Conservation (phyloP, 2,329 filamentous ascomycete genomes). For the Phoma sp. region DNA sequence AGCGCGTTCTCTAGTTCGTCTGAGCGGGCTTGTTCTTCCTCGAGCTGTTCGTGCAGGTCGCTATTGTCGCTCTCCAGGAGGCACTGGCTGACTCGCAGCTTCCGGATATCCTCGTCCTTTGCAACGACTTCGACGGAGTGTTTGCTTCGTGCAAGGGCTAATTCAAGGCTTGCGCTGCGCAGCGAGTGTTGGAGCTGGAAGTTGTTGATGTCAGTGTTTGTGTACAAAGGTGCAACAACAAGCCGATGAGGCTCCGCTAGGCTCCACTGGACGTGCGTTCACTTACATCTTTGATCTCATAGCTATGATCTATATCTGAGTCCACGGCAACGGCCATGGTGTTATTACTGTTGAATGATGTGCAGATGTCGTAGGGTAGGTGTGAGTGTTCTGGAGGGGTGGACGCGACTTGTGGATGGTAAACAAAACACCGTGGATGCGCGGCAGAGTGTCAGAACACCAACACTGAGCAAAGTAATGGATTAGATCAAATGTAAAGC, state of each 20-base stretch:
- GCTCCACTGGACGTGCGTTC: constrained; percentile 10
- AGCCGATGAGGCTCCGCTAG: constrained; percentile 4
- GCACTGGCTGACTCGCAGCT: constrained; percentile 69
- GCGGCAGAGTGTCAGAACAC: constrained; percentile 2
- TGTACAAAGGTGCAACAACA: constrained; percentile 12
- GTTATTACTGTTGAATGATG: constrained; percentile 32
- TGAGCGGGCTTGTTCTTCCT: constrained; percentile 66
- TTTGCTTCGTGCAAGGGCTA: constrained; percentile 71
- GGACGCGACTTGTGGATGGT: constrained; percentile 39
- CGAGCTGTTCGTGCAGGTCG: constrained; percentile 69
- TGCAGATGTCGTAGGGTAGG: constrained; percentile 19
- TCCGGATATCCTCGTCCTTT: constrained; percentile 77
- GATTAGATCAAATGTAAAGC: not conserved
- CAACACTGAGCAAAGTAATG: not conserved
- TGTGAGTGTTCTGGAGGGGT: constrained; percentile 28
- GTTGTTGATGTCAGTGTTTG: constrained; percentile 20
- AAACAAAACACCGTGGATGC: constrained; percentile 40
- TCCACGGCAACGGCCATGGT: constrained; percentile 39
- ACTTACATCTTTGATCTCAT: constrained; percentile 48
- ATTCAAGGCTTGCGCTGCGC: constrained; percentile 66
- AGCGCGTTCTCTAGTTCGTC: constrained; percentile 61
- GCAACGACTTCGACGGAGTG: constrained; percentile 72
- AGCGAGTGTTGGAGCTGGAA: constrained; percentile 59
- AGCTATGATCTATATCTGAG: constrained; percentile 33
- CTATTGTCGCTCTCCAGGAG: constrained; percentile 78